A percentile compares a stretch with the other conserved stretches of the same genome.
These are phyloP conservation scores for Neopestalotiopsis rosae DNA, from an alignment of 2,329 filamentous ascomycete genomes.

Conservation along the genomic window DNA sequence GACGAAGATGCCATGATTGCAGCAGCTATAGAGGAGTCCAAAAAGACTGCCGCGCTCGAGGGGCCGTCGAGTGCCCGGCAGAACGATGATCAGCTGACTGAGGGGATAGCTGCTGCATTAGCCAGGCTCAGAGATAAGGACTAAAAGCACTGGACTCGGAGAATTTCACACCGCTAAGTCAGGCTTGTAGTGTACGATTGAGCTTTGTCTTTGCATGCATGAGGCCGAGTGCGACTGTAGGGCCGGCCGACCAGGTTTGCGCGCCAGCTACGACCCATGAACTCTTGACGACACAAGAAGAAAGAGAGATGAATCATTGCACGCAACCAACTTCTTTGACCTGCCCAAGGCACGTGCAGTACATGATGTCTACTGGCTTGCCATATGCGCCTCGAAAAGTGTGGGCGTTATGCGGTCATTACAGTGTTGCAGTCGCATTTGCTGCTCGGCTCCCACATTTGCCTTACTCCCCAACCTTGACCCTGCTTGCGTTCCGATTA, in stretches of 20 bases:
- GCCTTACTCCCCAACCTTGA: background rate
- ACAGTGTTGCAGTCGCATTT: background rate
- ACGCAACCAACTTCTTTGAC: background rate
- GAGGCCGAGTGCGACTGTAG: background rate
- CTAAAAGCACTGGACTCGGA: conserved; percentile 18
- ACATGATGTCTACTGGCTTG: background rate
- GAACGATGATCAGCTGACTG: conserved; percentile 53
- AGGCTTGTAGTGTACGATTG: background rate
- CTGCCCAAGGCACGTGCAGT: conserved; percentile 1
- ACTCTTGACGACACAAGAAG: background rate
- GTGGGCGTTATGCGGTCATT: background rate
- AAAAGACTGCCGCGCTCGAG: conserved; percentile 41
- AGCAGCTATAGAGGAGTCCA: conserved; percentile 53
- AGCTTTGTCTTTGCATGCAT: conserved; percentile 8
- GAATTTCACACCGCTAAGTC: conserved; percentile 2
- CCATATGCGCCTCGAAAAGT: background rate
- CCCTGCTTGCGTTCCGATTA: conserved; percentile 7
- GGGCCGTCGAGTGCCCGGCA: conserved; percentile 24
- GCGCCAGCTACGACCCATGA: background rate
- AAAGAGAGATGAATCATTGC: background rate
- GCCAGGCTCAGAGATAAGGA: conserved; percentile 60
- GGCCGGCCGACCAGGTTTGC: background rate
- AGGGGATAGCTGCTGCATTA: conserved; percentile 65
- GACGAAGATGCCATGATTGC: conserved; percentile 56
- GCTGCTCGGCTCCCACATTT: background rate